A percentile compares a stretch with the other conserved stretches of the same genome.
Evolutionary conservation across 192 early-diverging fungal species (phyloP).

Genomic region (Podila epicladia): DNA sequence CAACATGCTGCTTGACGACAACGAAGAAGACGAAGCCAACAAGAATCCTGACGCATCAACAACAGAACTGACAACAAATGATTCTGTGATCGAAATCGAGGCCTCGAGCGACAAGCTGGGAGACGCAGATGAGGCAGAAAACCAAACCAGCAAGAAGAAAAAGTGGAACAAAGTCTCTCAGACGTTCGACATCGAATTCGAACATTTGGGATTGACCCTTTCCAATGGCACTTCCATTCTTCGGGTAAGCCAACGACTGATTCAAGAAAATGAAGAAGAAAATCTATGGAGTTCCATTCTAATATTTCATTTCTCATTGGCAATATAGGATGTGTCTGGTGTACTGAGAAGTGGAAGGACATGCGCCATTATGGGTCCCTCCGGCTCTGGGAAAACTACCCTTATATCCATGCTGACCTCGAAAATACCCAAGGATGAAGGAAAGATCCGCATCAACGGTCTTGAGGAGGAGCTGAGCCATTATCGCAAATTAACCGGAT

Average conservation of each 20-base stretch:
- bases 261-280: not conserved
- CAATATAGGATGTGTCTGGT: slow-evolving; percentile 61
- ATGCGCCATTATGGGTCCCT: slow-evolving; percentile 70
- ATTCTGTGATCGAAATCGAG: slow-evolving; percentile 16
- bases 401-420: slow-evolving; percentile 72
- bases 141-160: slow-evolving; percentile 3
- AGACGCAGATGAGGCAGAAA: not conserved
- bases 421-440: slow-evolving; percentile 62
- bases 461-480: slow-evolving; percentile 62
- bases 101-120: not conserved
- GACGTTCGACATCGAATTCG: slow-evolving; percentile 68
- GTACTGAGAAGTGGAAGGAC: slow-evolving; percentile 59
- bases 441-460: slow-evolving; percentile 68
- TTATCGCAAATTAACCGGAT: slow-evolving; percentile 76
- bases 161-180: slow-evolving; percentile 19
- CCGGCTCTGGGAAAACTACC: slow-evolving; percentile 69
- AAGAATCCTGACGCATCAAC: slow-evolving; percentile 14
- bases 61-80: slow-evolving; percentile 18
- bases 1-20: slow-evolving; percentile 10
- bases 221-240: slow-evolving; percentile 62
- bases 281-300: not conserved
- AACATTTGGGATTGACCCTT: slow-evolving; percentile 45
- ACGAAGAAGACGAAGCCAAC: not conserved
- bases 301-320: not conserved
- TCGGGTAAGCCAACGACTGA: slow-evolving; percentile 21